Evolutionary conservation across 495 filamentous ascomycete genomes (phyloP).

Genomic region (Rusavskia elegans): DNA sequence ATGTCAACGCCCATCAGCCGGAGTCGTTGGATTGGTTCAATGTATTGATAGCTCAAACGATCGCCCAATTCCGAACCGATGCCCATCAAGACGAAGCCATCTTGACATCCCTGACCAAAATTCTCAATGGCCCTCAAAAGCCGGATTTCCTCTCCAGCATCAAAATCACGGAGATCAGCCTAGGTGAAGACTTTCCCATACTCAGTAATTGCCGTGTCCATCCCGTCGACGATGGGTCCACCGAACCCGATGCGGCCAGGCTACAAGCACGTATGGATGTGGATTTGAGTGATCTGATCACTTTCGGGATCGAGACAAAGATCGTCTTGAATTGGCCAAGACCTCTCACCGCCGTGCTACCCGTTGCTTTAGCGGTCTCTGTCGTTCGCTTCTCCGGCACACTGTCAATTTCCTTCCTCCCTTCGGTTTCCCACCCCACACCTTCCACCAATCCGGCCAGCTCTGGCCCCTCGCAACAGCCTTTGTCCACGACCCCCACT

Average conservation of each 20-base stretch:
- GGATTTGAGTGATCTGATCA: constrained; percentile 79
- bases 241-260: constrained; percentile 42
- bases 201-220: constrained; percentile 96
- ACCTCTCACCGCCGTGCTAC: constrained; percentile 74
- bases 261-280: constrained; percentile 96
- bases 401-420: constrained; percentile 79
- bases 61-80: constrained; percentile 85
- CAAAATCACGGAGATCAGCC: constrained; percentile 74
- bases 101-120: constrained; percentile 75
- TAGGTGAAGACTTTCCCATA: constrained; percentile 95
- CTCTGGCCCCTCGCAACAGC: constrained; percentile 15
- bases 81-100: constrained; percentile 78
- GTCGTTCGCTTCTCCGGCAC: constrained; percentile 92
- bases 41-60: constrained; percentile 89
- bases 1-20: constrained; percentile 89
- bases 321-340: constrained; percentile 88
- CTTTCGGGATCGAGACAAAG: constrained; percentile 84
- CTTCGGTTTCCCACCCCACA: constrained; percentile 30
- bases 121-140: constrained; percentile 70
- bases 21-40: constrained; percentile 99
- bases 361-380: constrained; percentile 77
- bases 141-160: constrained; percentile 90
- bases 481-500: constrained; percentile 36
- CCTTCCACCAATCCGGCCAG: constrained; percentile 9
- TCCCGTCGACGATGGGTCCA: constrained; percentile 46